Conservation (phyloP, 129 eudicot species). For the Heracleum sosnowskyi region DNA sequence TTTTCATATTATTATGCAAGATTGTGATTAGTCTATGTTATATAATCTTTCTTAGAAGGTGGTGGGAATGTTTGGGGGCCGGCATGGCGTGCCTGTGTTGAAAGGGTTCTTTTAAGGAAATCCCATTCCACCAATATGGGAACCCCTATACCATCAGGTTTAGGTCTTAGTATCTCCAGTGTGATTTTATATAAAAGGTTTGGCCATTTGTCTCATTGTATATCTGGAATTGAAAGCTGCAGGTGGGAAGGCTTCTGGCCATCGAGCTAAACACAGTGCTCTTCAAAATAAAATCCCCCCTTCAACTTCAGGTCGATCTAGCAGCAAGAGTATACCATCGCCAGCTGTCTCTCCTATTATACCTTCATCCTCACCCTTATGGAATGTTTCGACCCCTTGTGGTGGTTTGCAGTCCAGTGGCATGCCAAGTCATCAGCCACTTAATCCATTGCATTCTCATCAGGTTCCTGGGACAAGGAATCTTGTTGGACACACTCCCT, state of each 20-base stretch:
- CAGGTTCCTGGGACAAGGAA: slow-evolving; percentile 47
- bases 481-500: slow-evolving; percentile 42
- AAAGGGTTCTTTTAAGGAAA: slow-evolving; percentile 56
- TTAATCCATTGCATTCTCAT: slow-evolving; percentile 53
- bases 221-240: slow-evolving; percentile 23
- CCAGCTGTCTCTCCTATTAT: slow-evolving; percentile 45
- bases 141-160: slow-evolving; percentile 49
- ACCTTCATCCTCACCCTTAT: slow-evolving; percentile 78
- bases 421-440: slow-evolving; percentile 27
- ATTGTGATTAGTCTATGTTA: slow-evolving; percentile 27
- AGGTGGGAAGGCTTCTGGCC: slow-evolving; percentile 50
- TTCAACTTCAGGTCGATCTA: slow-evolving; percentile 34
- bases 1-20: not conserved
- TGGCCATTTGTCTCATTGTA: slow-evolving; percentile 19
- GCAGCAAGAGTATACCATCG: slow-evolving; percentile 42
- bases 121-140: slow-evolving; percentile 34
- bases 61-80: slow-evolving; percentile 75
- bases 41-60: slow-evolving; percentile 49
- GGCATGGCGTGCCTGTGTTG: slow-evolving; percentile 70
- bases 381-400: slow-evolving; percentile 69
- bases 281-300: slow-evolving; percentile 43
- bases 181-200: not conserved
- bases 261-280: slow-evolving; percentile 33
- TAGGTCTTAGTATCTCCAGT: slow-evolving; percentile 31
- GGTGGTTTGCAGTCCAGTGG: slow-evolving; percentile 37